phyloP scores from a whole-genome alignment of 2,329 filamentous ascomycete species.

The Furcasterigmium furcatum region DNA sequence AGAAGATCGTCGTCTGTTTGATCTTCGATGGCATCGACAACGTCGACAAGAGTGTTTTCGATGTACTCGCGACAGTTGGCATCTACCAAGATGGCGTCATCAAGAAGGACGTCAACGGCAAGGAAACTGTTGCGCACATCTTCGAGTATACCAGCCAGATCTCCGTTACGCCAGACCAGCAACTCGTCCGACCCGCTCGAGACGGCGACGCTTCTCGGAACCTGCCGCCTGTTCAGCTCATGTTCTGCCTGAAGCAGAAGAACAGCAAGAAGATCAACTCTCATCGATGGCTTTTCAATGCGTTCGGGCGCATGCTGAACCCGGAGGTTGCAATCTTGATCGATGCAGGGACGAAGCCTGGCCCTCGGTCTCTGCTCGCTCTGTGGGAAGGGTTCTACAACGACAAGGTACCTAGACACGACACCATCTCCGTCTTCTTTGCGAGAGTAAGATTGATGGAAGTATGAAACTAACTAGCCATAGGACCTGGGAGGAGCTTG shows the following conservation, averaged over 20 bases:
- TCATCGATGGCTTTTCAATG: conserved; percentile 88
- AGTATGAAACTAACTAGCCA: neutral
- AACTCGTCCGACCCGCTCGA: conserved; percentile 78
- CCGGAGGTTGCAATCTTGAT: conserved; percentile 85
- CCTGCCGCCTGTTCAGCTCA: conserved; percentile 85
- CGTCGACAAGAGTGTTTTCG: conserved; percentile 81
- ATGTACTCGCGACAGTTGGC: conserved; percentile 80
- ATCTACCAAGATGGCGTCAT: conserved; percentile 89
- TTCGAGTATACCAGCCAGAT: conserved; percentile 91
- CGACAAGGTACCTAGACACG: conserved; percentile 64
- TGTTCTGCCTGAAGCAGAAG: conserved; percentile 90
- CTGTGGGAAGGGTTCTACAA: conserved; percentile 94
- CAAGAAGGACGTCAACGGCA: conserved; percentile 87
- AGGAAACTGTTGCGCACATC: conserved; percentile 82
- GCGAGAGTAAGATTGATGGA: neutral
- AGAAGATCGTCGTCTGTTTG: conserved; percentile 87
- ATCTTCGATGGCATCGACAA: conserved; percentile 90
- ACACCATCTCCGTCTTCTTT: no score
- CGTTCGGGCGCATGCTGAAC: conserved; percentile 82
- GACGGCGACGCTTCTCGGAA: conserved; percentile 62
- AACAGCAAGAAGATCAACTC: conserved; percentile 97
- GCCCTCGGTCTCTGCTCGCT: conserved; percentile 75
- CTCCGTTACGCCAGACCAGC: conserved; percentile 82
- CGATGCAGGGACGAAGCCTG: conserved; percentile 85
- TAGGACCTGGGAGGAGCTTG: conserved; percentile 78